phyloP scores from a whole-genome alignment of 75 land plant species.

The Ceratopteris richardii region DNA sequence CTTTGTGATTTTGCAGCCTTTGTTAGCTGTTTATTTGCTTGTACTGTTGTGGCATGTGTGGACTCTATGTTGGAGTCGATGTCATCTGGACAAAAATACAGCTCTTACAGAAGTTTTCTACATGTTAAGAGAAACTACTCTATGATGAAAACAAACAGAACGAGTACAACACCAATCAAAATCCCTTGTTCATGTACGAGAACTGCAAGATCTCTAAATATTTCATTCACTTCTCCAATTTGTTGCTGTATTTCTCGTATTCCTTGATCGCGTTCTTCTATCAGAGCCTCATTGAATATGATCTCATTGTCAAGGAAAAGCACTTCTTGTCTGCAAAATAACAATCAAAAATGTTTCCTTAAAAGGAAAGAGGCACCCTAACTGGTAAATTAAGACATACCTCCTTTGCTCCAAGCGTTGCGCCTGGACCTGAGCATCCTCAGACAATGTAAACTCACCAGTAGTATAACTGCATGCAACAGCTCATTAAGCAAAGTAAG shows the following conservation, averaged over 20 bases:
- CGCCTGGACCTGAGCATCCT: background rate
- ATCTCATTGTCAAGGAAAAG: slow-evolving; percentile 56
- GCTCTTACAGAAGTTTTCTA: no score
- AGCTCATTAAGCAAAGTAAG: no score
- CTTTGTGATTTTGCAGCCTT: slow-evolving; percentile 39
- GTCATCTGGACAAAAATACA: slow-evolving; percentile 26
- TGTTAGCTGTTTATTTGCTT: slow-evolving; percentile 33
- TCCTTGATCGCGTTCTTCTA: slow-evolving; percentile 90
- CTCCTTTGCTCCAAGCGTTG: background rate
- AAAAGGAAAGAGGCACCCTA: background rate
- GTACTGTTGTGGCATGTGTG: slow-evolving; percentile 33
- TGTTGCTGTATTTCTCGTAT: slow-evolving; percentile 83
- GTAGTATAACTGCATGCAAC: background rate
- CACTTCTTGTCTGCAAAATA: slow-evolving; percentile 57
- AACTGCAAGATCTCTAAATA: slow-evolving; percentile 85
- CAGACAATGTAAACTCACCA: background rate
- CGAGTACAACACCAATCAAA: slow-evolving; percentile 40
- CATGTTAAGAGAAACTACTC: no score
- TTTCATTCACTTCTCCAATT: slow-evolving; percentile 82
- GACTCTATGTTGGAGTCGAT: slow-evolving; percentile 36
- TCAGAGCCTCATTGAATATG: slow-evolving; percentile 66
- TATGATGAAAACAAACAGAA: background rate
- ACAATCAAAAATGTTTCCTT: no score
- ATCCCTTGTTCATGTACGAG: slow-evolving; percentile 79
- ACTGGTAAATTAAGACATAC: background rate